These are phyloP conservation scores for Calonectria pseudoturangicola DNA, from an alignment of 2,329 filamentous ascomycete species.

Conservation along the genomic window DNA sequence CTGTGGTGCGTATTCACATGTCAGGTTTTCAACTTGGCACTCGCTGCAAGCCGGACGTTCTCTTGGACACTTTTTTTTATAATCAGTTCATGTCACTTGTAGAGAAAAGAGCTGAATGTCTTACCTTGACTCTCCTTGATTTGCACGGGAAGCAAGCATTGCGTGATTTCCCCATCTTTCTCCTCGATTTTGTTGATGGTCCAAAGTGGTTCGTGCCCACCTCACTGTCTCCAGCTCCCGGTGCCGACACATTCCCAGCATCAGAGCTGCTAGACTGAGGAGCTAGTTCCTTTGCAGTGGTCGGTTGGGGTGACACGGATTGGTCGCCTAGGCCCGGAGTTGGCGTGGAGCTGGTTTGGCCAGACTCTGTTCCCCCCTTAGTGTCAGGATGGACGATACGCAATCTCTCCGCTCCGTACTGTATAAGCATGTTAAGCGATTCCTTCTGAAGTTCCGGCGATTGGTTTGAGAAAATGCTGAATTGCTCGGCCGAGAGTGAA, in stretches of 20 bases:
- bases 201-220: conserved; percentile 5
- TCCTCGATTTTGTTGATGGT: conserved; percentile 39
- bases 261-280: conserved; percentile 47
- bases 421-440: conserved; percentile 73
- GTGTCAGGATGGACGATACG: conserved; percentile 73
- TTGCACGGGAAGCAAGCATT: conserved; percentile 63
- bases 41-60: conserved; percentile 63
- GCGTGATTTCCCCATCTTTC: conserved; percentile 55
- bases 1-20: conserved; percentile 64
- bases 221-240: background rate
- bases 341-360: conserved; percentile 53
- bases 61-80: conserved; percentile 61
- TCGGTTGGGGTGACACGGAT: conserved; percentile 51
- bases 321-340: conserved; percentile 49
- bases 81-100: conserved; percentile 1
- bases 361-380: conserved; percentile 55
- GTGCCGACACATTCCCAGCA: conserved; percentile 36
- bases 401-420: conserved; percentile 74
- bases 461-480: conserved; percentile 77
- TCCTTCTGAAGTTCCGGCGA: conserved; percentile 72
- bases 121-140: conserved; percentile 62
- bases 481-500: conserved; percentile 73
- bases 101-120: conserved; percentile 5
- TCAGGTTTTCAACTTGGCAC: conserved; percentile 57
- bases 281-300: conserved; percentile 58